These are phyloP conservation scores for Suhomyces choctaworum DNA, from an alignment of 1,139 yeast species.

Conservation along the genomic window DNA sequence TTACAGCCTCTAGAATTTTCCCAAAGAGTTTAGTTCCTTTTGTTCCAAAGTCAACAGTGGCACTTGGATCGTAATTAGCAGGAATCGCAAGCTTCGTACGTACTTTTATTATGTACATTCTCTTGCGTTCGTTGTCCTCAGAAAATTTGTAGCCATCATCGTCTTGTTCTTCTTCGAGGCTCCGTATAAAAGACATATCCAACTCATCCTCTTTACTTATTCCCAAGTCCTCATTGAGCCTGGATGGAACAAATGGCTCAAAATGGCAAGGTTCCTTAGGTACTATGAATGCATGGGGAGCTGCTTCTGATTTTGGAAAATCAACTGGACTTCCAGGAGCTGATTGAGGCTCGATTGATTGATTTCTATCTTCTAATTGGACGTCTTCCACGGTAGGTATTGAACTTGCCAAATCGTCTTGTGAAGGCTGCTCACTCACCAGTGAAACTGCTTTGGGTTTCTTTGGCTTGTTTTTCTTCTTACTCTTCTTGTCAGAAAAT, in stretches of 20 bases:
- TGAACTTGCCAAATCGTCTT: background rate
- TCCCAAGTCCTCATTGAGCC: slow-evolving; percentile 3
- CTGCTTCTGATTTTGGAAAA: background rate
- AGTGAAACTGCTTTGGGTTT: slow-evolving; percentile 11
- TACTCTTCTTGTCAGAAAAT: slow-evolving; percentile 16
- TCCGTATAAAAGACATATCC: slow-evolving; percentile 8
- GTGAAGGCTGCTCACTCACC: background rate
- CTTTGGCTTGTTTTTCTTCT: slow-evolving; percentile 23
- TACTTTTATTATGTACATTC: slow-evolving; percentile 35
- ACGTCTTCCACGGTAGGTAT: background rate
- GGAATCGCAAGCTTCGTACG: slow-evolving; percentile 31
- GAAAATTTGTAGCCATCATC: slow-evolving; percentile 22
- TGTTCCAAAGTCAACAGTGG: slow-evolving; percentile 30
- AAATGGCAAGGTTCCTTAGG: too few relatives aligned
- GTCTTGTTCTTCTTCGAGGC: slow-evolving; percentile 4
- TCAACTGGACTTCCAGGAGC: background rate
- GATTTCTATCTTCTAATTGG: background rate
- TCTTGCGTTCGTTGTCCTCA: slow-evolving; percentile 28
- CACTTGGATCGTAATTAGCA: slow-evolving; percentile 10
- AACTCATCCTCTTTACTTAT: slow-evolving; percentile 7
- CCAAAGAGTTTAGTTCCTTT: slow-evolving; percentile 33
- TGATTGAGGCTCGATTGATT: background rate
- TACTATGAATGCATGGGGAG: too few relatives aligned
- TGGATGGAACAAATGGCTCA: background rate
- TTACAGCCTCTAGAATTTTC: slow-evolving; percentile 19